phyloP scores from a whole-genome alignment of 768 basidiomycete species.

The Galerina sulciceps region DNA sequence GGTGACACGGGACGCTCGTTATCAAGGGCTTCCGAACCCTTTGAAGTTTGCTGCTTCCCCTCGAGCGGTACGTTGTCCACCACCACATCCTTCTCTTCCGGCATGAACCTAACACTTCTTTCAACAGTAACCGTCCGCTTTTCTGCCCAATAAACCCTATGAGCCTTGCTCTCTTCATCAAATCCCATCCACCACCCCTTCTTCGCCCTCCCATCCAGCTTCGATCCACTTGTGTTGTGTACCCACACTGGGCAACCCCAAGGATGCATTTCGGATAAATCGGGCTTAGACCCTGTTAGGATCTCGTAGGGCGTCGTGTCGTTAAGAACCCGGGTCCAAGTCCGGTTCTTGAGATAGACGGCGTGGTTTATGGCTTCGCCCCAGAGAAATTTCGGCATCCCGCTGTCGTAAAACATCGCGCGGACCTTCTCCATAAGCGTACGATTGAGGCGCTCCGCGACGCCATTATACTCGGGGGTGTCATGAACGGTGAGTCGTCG shows the following conservation, averaged over 20 bases:
- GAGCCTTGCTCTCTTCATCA: conserved; percentile 34
- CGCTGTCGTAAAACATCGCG: conserved; percentile 29
- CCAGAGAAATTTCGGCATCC: conserved; percentile 34
- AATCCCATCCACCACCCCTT: conserved; percentile 40
- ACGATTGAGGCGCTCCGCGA: conserved; percentile 13
- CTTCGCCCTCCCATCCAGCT: conserved; percentile 26
- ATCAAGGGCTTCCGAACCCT: too few relatives aligned
- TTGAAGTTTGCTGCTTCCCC: too few relatives aligned
- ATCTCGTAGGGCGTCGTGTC: conserved; percentile 12
- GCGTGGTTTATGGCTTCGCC: conserved; percentile 11
- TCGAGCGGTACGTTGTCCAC: too few relatives aligned
- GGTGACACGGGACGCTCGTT: background rate
- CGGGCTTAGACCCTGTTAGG: conserved; percentile 6
- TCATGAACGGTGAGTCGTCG: conserved; percentile 16
- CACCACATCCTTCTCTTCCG: background rate
- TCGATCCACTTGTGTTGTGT: conserved; percentile 19
- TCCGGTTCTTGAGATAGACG: conserved; percentile 15
- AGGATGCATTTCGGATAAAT: conserved; percentile 5
- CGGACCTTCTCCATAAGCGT: conserved; percentile 26
- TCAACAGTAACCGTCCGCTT: conserved; percentile 31
- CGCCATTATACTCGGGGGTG: conserved; percentile 13
- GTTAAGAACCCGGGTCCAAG: conserved; percentile 9
- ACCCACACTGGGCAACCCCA: conserved; percentile 21
- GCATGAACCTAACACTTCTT: conserved; percentile 25
- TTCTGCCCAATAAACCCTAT: conserved; percentile 37